Evolutionary conservation across 1,139 yeast species (phyloP), one percentile per base, ranked within the genome.

Genomic region (Protomyces inundatus): DNA sequence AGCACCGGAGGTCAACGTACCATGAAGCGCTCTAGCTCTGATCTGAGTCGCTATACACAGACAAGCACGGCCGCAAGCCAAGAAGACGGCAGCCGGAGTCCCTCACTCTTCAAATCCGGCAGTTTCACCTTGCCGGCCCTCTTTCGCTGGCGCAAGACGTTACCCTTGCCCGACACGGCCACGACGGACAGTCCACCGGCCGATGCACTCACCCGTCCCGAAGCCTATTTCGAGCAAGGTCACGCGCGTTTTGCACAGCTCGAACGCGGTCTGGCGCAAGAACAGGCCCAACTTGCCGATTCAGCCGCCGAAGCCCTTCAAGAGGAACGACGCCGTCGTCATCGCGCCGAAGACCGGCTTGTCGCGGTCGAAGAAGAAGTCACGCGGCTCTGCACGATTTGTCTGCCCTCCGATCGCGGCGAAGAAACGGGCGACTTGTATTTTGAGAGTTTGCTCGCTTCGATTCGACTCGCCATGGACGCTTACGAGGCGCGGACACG

Each of bases 341-440:
- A 58, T 35, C 56, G 51, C 12, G 62, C 62, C 5, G 62, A 58
- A 30, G 62, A 58, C 33, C 32, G 62, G 33, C 45, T 58, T 23
- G 54, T 52, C 0, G 62, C 42, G 30, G 56, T 58, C 30, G 62
- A 58, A 40, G 62, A 52, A 30, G 62, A 58, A 34, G 52, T 58
- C 14, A 58, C 56, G 4, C 42, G 62, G 35, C 56, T 58, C 6
- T 58, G 62, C 37, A 58, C 62, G 10, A 52, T 52, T 0, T 30
- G 51, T 12, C 53, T 58, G 9, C 62, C 62, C 4, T 51, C 62
- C 23, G 62, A 58, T 23, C n/a, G 52, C 16, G 62, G 62, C 36
- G 48, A 42, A 16, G 60, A 55, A 45, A 53, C 62, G 9, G 62
- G 62, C 9, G 62, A 58, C 39, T 52, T 56, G 16, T 58, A 58